Evolutionary conservation across 148 eudicot genomes (phyloP), one percentile per base, ranked within the genome.

Genomic region (Simmondsia chinensis): DNA sequence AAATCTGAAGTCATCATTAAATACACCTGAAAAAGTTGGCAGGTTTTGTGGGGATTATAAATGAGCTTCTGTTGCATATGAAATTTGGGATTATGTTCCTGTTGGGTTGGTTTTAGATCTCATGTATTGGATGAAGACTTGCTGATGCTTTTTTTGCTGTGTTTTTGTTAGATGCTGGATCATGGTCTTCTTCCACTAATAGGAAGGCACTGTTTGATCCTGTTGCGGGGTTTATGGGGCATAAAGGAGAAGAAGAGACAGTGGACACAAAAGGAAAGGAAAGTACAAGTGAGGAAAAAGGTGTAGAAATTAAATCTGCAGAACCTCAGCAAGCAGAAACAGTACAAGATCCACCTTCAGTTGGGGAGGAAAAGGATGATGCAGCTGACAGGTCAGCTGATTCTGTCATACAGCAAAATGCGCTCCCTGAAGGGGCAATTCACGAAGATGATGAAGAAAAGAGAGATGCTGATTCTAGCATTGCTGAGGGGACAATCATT

Each of bases 221-320:
- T 54, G 76, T 70, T 48, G 73, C 70, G 68, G 63, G 80, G 29
- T 72, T 80, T 60, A 73, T 69, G 84, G 91, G 87, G 27, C 77
- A 73, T 18, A 69, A 69, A 70, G 82, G 59, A 43, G 82, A 41
- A 42, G 86, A 80, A 34, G 50, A 33, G 42, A 34, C 29, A 12
- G 72, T 27, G 39, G 70, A 50, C 16, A 28, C 55, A 22, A 39
- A 70, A 23, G 59, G 6, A 14, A 52, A 24, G 10, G 64, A 47
- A 31, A 42, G 12, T 5, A 20, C 43, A 3, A 54, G 36, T 20
- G 60, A 65, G 41, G 25, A 14, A 19, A 33, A 10, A 50, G 52
- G 10, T 48, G 52, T 18, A 11, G 42, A 29, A 34, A 53, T 9
- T 54, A 37, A 22, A 39, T 45, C 33, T 47, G 72, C 66, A 47